Evolutionary conservation across 2,329 filamentous ascomycete genomes (phyloP).

Genomic region (Neopestalotiopsis sp.): DNA sequence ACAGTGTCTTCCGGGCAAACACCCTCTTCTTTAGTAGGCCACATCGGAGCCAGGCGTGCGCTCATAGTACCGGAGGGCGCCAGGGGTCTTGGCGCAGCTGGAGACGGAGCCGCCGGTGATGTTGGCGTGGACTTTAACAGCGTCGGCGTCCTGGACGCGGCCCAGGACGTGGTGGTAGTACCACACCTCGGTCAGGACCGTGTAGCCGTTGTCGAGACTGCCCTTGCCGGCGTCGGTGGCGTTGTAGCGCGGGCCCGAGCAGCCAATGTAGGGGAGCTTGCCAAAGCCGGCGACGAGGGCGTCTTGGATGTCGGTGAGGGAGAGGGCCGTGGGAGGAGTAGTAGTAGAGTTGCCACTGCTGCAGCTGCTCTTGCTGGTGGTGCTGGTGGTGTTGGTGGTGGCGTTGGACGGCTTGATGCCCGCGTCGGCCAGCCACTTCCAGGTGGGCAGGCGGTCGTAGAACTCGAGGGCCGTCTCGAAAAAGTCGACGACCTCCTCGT

Average conservation of each 20-base stretch:
- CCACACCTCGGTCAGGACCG: constrained; percentile 67
- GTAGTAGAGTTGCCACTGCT: constrained; percentile 16
- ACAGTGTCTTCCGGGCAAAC: background rate
- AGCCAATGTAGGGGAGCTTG: constrained; percentile 65
- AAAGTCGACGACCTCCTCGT: constrained; percentile 68
- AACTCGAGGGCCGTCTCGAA: constrained; percentile 65
- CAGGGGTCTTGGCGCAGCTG: constrained; percentile 59
- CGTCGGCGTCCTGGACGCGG: constrained; percentile 57
- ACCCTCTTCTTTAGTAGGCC: background rate
- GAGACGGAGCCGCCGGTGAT: constrained; percentile 55
- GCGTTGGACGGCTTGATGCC: constrained; percentile 63
- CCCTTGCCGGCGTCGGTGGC: constrained; percentile 61
- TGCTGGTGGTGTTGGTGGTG: background rate
- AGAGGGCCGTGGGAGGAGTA: constrained; percentile 54
- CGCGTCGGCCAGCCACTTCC: constrained; percentile 59
- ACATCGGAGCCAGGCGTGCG: constrained; percentile 47
- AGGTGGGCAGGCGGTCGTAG: constrained; percentile 65
- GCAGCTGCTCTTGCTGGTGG: background rate
- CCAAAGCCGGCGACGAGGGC: constrained; percentile 58
- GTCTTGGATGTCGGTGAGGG: constrained; percentile 55
- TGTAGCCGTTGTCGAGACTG: constrained; percentile 60
- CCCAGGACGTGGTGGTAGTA: constrained; percentile 69
- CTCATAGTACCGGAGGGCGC: constrained; percentile 61
- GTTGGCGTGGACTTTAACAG: constrained; percentile 47
- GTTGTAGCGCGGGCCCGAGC: constrained; percentile 65